Conservation (phyloP, 2,329 filamentous ascomycete genomes). For the Colletotrichum cereale region DNA sequence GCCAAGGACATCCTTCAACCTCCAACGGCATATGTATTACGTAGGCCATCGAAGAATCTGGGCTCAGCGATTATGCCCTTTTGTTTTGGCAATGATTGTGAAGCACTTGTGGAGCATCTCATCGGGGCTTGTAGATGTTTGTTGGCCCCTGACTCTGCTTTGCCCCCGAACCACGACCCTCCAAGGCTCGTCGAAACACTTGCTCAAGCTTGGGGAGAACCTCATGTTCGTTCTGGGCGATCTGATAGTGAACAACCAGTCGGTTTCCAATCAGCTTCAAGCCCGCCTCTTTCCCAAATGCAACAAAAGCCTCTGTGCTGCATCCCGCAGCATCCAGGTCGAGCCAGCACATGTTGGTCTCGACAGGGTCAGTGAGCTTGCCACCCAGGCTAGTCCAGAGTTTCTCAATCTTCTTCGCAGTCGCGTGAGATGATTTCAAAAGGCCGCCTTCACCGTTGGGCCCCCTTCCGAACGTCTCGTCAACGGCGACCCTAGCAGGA, state of each 20-base stretch:
- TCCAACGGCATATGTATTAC: no score
- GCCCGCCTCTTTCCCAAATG: slow-evolving; percentile 57
- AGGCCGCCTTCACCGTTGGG: slow-evolving; percentile 64
- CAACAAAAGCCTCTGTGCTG: slow-evolving; percentile 51
- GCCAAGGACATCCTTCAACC: neutral
- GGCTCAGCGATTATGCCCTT: neutral
- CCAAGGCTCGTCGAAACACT: slow-evolving; percentile 61
- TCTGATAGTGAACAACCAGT: slow-evolving; percentile 69
- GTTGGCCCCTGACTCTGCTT: slow-evolving; percentile 11
- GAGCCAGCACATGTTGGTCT: slow-evolving; percentile 95
- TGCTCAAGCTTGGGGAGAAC: slow-evolving; percentile 68
- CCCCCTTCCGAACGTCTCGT: slow-evolving; percentile 57
- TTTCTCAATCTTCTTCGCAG: slow-evolving; percentile 74
- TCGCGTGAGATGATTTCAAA: slow-evolving; percentile 70
- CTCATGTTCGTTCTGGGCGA: slow-evolving; percentile 70
- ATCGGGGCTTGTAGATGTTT: slow-evolving; percentile 41
- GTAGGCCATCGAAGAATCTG: neutral
- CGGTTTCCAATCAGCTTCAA: slow-evolving; percentile 56
- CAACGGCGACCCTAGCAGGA: slow-evolving; percentile 76
- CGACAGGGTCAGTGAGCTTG: slow-evolving; percentile 74
- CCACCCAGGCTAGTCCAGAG: slow-evolving; percentile 80
- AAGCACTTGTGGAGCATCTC: neutral
- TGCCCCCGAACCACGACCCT: slow-evolving; percentile 39
- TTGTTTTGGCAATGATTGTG: no score
- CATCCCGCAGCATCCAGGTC: slow-evolving; percentile 74